Evolutionary conservation across 2,329 filamentous ascomycete species (phyloP), one percentile per base, ranked within the genome.

Genomic region (Nothopassalora personata): DNA sequence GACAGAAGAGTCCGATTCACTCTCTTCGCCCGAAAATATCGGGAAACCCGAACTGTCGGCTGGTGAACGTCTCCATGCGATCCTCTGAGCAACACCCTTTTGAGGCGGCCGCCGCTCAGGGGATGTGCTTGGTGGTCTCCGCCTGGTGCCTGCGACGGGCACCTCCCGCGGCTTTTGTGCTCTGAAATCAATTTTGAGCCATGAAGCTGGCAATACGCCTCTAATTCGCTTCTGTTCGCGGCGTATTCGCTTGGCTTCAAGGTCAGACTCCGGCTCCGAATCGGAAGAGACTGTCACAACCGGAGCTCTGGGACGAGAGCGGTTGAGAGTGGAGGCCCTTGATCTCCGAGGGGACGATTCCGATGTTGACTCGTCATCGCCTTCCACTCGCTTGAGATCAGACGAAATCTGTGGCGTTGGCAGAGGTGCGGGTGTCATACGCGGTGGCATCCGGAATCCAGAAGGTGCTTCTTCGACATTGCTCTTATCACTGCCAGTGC

Each of bases 131-230:
- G 39, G 61, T 23, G 53, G n/a, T 54, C 54, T 45, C 6, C 34
- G 58, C 33, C 28, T 36, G 39, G 50, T 54, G 36, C 31, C 13
- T 28, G 50, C 33, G 13, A 52, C 54, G 31, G 57, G 50, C 7
- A 59, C 49, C 27, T 51, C 47, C 23, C 31, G 59, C 54, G 58
- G 30, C 47, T 61, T 60, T 36, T 67, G 67, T 15, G 66, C 61
- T 43, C 76, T 71, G n/a, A 70, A 67, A 60, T 80, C 78, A 30
- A 80, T 73, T 53, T 74, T 77, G 53, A 81, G 65, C 77, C 78
- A 80, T 1, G 79, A 80, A 31, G 79, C 79, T 28, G 79, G 79
- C 18, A 81, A 66, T 7, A 80, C 79, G 11, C 78, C 78, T 67
- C 71, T 77, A 51, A 80, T 80, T 39, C 73, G 74, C 56, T 71